A percentile compares a stretch with the other conserved stretches of the same genome.
These are phyloP conservation scores for Clitoria ternatea DNA, from an alignment of 306 rosid species.

Conservation along the genomic window DNA sequence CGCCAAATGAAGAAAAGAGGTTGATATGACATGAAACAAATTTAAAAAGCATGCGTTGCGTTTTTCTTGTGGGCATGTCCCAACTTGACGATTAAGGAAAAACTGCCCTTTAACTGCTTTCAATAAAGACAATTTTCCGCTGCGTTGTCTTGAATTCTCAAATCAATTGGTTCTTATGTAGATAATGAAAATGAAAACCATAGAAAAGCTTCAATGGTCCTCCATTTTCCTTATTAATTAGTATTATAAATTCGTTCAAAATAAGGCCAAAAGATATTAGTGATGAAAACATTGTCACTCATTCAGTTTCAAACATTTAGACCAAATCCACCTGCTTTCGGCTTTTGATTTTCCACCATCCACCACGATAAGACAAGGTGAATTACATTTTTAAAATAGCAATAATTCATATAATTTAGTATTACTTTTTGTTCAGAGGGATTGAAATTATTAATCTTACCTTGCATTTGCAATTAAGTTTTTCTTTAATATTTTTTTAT, in stretches of 20 bases:
- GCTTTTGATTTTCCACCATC: neutral
- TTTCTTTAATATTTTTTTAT: too few species aligned
- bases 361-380: neutral
- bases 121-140: neutral
- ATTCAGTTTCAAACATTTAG: neutral
- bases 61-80: conserved; percentile 3
- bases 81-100: conserved; percentile 1
- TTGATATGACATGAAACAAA: conserved; percentile 26
- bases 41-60: neutral
- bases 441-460: too few species aligned
- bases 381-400: too few species aligned
- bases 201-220: neutral
- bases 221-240: neutral
- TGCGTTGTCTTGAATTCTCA: neutral
- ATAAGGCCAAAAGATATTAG: neutral
- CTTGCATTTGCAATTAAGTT: too few species aligned
- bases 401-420: too few species aligned
- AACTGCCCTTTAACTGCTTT: neutral
- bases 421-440: too few species aligned
- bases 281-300: neutral
- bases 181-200: neutral
- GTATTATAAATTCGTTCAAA: neutral
- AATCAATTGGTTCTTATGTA: neutral
- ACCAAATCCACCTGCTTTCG: neutral
- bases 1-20: conserved; percentile 8